Conservation (phyloP, 2,329 filamentous ascomycete genomes). For the Bipolaris zeicola region DNA sequence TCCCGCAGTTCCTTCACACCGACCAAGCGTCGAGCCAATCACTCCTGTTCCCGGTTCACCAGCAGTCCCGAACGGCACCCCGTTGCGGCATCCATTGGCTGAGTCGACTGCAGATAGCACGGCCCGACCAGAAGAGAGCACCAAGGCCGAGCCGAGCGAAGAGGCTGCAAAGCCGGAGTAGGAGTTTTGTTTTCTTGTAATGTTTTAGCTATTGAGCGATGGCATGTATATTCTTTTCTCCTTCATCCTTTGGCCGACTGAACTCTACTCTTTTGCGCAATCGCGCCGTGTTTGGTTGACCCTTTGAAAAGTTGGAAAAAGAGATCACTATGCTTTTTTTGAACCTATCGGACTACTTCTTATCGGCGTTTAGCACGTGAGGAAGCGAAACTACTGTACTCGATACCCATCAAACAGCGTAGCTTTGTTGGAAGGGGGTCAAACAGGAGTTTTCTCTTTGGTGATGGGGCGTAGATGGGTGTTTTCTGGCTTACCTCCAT, state of each 20-base stretch:
- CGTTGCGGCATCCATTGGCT: constrained; percentile 23
- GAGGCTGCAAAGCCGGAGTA: constrained; percentile 14
- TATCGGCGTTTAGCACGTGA: neutral
- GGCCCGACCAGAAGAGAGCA: constrained; percentile 15
- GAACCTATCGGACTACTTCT: neutral
- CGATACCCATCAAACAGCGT: neutral
- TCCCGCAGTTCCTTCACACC: constrained; percentile 24
- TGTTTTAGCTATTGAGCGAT: neutral
- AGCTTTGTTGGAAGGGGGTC: neutral
- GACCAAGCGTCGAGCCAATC: constrained; percentile 46
- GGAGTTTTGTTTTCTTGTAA: neutral
- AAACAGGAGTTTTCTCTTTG: too few species aligned
- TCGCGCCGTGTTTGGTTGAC: neutral
- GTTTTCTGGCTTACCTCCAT: neutral
- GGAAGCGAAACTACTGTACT: neutral
- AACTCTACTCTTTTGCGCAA: neutral
- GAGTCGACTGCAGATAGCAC: constrained; percentile 22
- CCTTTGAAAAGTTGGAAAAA: neutral
- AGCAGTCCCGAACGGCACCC: constrained; percentile 34
- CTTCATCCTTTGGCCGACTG: neutral
- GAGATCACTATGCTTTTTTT: neutral
- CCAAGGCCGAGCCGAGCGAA: constrained; percentile 10
- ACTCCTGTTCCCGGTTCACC: constrained; percentile 45
- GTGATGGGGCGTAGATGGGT: neutral
- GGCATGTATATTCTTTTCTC: neutral